Conservation (phyloP, 306 rosid species). For the Arachis hypogaea region DNA sequence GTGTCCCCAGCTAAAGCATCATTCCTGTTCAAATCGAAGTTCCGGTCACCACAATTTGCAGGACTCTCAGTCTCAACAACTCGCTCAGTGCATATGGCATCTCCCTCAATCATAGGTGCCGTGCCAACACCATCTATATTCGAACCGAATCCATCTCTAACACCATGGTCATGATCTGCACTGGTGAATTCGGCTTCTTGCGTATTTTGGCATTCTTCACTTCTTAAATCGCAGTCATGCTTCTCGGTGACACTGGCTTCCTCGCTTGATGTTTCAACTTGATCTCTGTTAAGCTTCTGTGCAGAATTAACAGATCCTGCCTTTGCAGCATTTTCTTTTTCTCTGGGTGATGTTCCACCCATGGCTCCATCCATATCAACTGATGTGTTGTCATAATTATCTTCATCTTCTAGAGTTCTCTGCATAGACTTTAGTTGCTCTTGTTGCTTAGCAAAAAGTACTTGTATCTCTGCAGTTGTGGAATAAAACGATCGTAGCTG, state of each 20-base stretch:
- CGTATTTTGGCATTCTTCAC: conserved; percentile 71
- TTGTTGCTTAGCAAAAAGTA: conserved; percentile 83
- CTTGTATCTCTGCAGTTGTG: conserved; percentile 88
- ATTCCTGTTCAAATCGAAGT: conserved; percentile 57
- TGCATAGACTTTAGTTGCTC: conserved; percentile 91
- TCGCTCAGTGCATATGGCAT: conserved; percentile 62
- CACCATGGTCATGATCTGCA: conserved; percentile 57
- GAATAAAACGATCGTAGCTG: conserved; percentile 93
- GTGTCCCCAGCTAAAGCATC: conserved; percentile 62
- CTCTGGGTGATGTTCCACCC: conserved; percentile 46
- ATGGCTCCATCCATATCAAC: conserved; percentile 57
- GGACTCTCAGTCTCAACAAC: conserved; percentile 80
- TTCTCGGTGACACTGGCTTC: conserved; percentile 78
- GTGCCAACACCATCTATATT: conserved; percentile 64
- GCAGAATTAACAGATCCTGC: conserved; percentile 60
- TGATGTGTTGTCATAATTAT: conserved; percentile 79
- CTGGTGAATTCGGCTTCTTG: conserved; percentile 85
- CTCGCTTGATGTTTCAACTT: conserved; percentile 63
- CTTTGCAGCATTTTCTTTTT: conserved; percentile 50
- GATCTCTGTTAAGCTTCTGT: conserved; percentile 51
- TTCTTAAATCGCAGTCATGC: conserved; percentile 77
- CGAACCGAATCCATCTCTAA: conserved; percentile 73
- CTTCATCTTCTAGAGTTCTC: conserved; percentile 90
- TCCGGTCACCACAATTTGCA: conserved; percentile 52
- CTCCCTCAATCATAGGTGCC: conserved; percentile 58